phyloP scores from a whole-genome alignment of 306 rosid species.

The Mimosa bimucronata region DNA sequence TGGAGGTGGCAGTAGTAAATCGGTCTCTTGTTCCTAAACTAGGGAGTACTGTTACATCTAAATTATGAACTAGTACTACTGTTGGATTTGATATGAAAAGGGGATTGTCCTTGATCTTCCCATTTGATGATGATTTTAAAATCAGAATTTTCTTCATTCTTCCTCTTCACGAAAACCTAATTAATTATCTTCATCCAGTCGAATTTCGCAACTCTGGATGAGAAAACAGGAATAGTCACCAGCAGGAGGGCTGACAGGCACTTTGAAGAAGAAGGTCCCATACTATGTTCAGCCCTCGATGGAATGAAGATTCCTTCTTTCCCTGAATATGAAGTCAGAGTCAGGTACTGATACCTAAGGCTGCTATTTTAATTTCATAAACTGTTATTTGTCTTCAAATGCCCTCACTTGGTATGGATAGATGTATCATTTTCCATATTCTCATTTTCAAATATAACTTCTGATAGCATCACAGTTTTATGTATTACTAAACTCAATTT shows the following conservation, averaged over 20 bases:
- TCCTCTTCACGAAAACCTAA: conserved; percentile 18
- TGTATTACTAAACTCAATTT: not conserved
- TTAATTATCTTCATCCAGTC: conserved; percentile 56
- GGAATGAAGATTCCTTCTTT: conserved; percentile 89
- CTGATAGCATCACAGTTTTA: not conserved
- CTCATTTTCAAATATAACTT: conserved; percentile 26
- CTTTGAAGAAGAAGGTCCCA: conserved; percentile 95
- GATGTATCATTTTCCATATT: conserved; percentile 23
- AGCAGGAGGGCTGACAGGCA: conserved; percentile 97
- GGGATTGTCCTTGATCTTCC: conserved; percentile 12
- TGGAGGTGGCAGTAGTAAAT: not conserved
- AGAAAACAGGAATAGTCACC: conserved; percentile 77
- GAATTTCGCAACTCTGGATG: conserved; percentile 91
- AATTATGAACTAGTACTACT: conserved; percentile 17
- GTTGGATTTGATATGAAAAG: conserved; percentile 12
- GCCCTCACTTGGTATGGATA: conserved; percentile 15
- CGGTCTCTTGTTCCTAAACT: not conserved
- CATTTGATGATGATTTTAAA: conserved; percentile 2
- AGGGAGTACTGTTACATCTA: not conserved
- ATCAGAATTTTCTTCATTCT: conserved; percentile 22
- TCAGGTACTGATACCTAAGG: conserved; percentile 69
- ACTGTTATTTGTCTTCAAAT: conserved; percentile 34
- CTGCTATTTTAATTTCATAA: conserved; percentile 22
- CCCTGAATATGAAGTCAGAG: conserved; percentile 93
- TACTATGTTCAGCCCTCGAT: conserved; percentile 85